A percentile compares a stretch with the other conserved stretches of the same genome.
These are phyloP conservation scores for Colletotrichum sp. DNA, from an alignment of 2,329 filamentous ascomycete species.

Conservation along the genomic window DNA sequence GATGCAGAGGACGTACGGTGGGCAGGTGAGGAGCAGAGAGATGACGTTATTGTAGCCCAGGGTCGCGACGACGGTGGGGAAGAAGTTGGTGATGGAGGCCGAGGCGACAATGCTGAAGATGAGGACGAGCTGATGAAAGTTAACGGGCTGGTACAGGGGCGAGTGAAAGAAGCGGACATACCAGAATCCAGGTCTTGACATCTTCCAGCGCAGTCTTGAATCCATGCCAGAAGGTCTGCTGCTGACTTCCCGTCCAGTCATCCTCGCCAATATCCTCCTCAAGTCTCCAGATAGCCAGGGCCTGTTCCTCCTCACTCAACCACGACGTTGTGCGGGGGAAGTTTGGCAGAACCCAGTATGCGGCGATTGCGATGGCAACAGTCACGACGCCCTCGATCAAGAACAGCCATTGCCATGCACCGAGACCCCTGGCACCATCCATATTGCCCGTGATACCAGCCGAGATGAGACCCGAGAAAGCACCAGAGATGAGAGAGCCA, in stretches of 20 bases:
- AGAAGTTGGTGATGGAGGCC: constrained; percentile 70
- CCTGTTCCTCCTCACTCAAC: constrained; percentile 43
- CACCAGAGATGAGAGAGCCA: constrained; percentile 72
- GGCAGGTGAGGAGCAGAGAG: constrained; percentile 68
- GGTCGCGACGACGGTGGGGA: constrained; percentile 73
- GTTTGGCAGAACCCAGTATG: constrained; percentile 69
- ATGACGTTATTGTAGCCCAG: constrained; percentile 66
- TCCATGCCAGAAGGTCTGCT: constrained; percentile 61
- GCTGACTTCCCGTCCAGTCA: constrained; percentile 61
- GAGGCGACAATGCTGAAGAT: constrained; percentile 62
- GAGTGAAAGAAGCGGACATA: constrained; percentile 24
- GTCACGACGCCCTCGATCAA: constrained; percentile 74
- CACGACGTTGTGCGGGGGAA: constrained; percentile 53
- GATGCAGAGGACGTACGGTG: constrained; percentile 68
- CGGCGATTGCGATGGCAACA: constrained; percentile 60
- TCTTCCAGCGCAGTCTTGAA: constrained; percentile 61
- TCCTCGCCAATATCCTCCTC: constrained; percentile 70
- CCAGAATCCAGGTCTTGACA: constrained; percentile 65
- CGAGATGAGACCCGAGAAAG: constrained; percentile 71
- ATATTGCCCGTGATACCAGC: constrained; percentile 72
- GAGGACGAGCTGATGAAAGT: constrained; percentile 48
- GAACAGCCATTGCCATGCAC: constrained; percentile 72
- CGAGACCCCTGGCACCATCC: constrained; percentile 59
- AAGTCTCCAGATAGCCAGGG: constrained; percentile 63
- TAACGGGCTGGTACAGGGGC: rapidly evolving